phyloP scores from a whole-genome alignment of 2,329 filamentous ascomycete genomes.

The Parastagonospora avenae region DNA sequence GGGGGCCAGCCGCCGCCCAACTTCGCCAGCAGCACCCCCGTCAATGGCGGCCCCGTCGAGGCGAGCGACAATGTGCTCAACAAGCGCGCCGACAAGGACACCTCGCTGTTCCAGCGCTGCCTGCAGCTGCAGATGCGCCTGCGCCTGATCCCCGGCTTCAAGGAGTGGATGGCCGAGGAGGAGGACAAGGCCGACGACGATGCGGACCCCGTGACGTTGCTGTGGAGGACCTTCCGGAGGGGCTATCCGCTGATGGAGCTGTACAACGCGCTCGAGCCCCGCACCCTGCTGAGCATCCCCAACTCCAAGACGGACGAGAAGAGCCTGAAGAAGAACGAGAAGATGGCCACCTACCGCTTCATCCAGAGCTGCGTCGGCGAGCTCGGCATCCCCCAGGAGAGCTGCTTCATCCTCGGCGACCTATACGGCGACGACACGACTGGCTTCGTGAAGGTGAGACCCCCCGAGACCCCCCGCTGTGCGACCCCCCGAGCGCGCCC shows the following conservation, averaged over 20 bases:
- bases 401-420: conserved; percentile 91
- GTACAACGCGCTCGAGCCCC: conserved; percentile 82
- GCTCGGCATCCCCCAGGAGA: conserved; percentile 75
- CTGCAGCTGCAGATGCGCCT: conserved; percentile 82
- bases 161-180: conserved; percentile 73
- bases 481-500: background rate
- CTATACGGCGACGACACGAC: conserved; percentile 93
- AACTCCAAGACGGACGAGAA: conserved; percentile 65
- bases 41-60: conserved; percentile 67
- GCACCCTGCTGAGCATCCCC: conserved; percentile 70
- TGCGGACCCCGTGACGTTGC: conserved; percentile 82
- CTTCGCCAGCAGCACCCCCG: conserved; percentile 44
- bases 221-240: conserved; percentile 85
- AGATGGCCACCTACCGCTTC: conserved; percentile 90
- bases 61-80: conserved; percentile 96
- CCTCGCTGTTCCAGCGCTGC: conserved; percentile 95
- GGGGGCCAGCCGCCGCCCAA: conserved; percentile 38
- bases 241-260: conserved; percentile 85
- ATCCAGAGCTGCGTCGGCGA: conserved; percentile 86
- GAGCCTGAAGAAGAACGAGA: conserved; percentile 70
- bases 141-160: conserved; percentile 81
- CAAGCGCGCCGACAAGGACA: conserved; percentile 87
- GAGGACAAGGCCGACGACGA: conserved; percentile 70
- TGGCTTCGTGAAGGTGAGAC: conserved; percentile 85
- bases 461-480: no score